Percentiles rank a stretch among this genome's conserved stretches.
Conservation (phyloP, 176 grass and related monocot species). For the Areca catechu region DNA sequence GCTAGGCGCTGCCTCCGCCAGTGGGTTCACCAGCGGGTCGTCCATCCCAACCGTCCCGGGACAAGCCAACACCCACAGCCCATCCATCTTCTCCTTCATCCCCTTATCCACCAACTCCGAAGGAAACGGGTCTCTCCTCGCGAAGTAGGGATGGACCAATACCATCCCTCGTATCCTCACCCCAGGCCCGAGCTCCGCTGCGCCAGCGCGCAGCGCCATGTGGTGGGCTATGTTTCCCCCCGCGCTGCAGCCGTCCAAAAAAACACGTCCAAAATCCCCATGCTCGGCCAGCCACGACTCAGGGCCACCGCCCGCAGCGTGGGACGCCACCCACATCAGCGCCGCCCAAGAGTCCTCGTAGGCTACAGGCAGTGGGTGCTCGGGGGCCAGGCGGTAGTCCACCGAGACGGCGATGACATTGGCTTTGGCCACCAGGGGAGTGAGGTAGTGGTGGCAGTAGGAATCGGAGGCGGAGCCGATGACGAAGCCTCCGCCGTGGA, state of each 20-base stretch:
- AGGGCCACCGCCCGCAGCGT: neutral
- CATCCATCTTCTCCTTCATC: constrained; percentile 31
- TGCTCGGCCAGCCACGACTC: constrained; percentile 2
- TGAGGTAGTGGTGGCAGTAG: too few species aligned
- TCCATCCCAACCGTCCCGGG: constrained; percentile 31
- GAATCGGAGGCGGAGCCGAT: too few species aligned
- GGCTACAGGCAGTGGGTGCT: too few species aligned
- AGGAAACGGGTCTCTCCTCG: constrained; percentile 41
- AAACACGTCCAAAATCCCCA: constrained; percentile 1
- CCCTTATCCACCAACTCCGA: constrained; percentile 25
- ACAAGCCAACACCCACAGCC: constrained; percentile 39
- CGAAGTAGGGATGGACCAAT: constrained; percentile 67
- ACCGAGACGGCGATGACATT: too few species aligned
- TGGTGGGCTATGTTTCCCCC: constrained; percentile 7
- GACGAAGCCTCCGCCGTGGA: too few species aligned
- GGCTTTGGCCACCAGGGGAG: too few species aligned
- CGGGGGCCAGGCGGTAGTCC: too few species aligned
- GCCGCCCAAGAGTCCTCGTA: neutral
- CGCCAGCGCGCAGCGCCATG: neutral
- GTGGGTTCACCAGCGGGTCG: constrained; percentile 39
- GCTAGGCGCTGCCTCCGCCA: constrained; percentile 25
- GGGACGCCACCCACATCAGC: neutral
- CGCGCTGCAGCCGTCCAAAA: neutral
- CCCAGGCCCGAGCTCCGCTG: too few species aligned
- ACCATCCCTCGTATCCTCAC: constrained; percentile 19